Conservation (phyloP, 495 filamentous ascomycete genomes). For the Penicillium lividum region DNA sequence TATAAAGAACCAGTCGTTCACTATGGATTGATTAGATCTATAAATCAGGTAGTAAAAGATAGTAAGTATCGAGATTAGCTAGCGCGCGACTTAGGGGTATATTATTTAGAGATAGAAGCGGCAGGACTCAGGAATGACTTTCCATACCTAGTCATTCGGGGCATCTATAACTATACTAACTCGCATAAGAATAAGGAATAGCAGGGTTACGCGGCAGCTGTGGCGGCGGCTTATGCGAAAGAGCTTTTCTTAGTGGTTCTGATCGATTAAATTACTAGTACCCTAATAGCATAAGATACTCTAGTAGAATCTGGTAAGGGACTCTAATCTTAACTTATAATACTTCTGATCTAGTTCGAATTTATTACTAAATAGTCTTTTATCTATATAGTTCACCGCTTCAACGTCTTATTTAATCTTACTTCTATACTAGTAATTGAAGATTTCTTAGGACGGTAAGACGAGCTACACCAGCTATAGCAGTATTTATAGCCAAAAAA, state of each 20-base stretch:
- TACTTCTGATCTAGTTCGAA: too few species aligned
- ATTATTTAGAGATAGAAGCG: too few species aligned
- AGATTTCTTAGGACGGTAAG: too few species aligned
- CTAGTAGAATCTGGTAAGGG: constrained; percentile 11
- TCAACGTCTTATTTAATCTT: too few species aligned
- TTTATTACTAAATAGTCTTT: too few species aligned
- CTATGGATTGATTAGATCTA: constrained; percentile 1
- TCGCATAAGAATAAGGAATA: constrained; percentile 23
- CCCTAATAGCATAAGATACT: constrained; percentile 4
- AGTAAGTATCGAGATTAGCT: background rate
- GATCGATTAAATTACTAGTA: constrained; percentile 2
- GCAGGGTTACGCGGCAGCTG: constrained; percentile 12
- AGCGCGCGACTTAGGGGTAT: constrained; percentile 3
- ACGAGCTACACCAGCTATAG: too few species aligned
- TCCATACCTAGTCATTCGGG: constrained; percentile 25
- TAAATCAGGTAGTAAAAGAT: background rate
- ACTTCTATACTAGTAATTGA: too few species aligned
- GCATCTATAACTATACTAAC: constrained; percentile 30
- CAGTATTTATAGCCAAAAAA: too few species aligned
- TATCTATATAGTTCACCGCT: too few species aligned
- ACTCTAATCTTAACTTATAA: too few species aligned
- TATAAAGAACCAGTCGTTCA: constrained; percentile 17
- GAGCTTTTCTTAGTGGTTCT: constrained; percentile 19
- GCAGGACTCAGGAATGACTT: too few species aligned
- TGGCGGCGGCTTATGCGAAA: constrained; percentile 36